Percentiles rank a stretch among this genome's conserved stretches.
These are phyloP conservation scores for Lasiodiplodia gonubiensis DNA, from an alignment of 2,329 filamentous ascomycete species.

Conservation along the genomic window DNA sequence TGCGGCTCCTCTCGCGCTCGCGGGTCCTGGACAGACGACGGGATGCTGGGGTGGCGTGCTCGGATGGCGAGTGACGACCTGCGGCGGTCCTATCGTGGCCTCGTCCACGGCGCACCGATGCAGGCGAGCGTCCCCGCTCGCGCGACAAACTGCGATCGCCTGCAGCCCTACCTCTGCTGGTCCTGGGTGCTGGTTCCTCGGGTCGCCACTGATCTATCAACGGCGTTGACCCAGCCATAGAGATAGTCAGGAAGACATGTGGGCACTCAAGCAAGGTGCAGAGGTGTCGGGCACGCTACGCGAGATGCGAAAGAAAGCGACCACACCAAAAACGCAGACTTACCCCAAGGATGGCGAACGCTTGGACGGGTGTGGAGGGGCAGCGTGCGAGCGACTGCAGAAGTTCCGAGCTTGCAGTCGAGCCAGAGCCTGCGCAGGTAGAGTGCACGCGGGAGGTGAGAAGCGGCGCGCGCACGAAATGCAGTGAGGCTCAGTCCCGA, in stretches of 20 bases:
- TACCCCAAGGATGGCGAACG: constrained; percentile 24
- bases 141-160: constrained; percentile 40
- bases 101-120: constrained; percentile 42
- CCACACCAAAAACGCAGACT: constrained; percentile 25
- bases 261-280: constrained; percentile 44
- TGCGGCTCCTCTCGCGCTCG: constrained; percentile 32
- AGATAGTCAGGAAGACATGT: constrained; percentile 47
- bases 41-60: constrained; percentile 33
- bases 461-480: constrained; percentile 28
- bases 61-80: constrained; percentile 32
- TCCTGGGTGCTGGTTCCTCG: constrained; percentile 46
- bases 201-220: constrained; percentile 52
- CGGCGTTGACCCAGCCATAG: constrained; percentile 52
- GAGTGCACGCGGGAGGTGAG: constrained; percentile 27
- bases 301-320: constrained; percentile 30
- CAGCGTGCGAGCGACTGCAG: constrained; percentile 18
- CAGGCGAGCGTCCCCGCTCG: constrained; percentile 41
- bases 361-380: constrained; percentile 3
- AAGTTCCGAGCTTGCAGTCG: constrained; percentile 17
- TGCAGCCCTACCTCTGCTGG: constrained; percentile 41
- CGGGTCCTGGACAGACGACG: constrained; percentile 37
- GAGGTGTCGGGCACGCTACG: constrained; percentile 41
- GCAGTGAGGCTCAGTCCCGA: constrained; percentile 29
- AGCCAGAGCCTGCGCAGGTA: constrained; percentile 21
- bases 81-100: constrained; percentile 36